A percentile compares a stretch with the other conserved stretches of the same genome.
Evolutionary conservation across 2,329 filamentous ascomycete species (phyloP).

Genomic region (Beauveria brongniartii): DNA sequence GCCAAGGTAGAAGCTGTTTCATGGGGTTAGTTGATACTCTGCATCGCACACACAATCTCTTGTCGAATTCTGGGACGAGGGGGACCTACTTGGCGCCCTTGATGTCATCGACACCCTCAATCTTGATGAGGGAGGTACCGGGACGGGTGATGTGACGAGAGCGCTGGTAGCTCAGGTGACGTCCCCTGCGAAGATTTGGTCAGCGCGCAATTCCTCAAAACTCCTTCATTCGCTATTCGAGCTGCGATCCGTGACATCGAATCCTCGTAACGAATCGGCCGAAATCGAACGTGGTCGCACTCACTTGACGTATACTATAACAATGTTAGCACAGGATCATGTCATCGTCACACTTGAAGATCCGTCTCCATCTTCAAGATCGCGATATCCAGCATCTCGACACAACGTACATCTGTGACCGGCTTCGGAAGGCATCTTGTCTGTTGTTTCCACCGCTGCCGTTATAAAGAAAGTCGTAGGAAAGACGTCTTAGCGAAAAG

Average conservation of each 20-base stretch:
- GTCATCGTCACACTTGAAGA: conserved; percentile 2
- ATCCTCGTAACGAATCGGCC: conserved; percentile 18
- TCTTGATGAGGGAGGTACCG: conserved; percentile 91
- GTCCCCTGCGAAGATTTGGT: conserved; percentile 56
- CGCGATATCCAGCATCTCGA: neutral
- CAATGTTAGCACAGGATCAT: conserved; percentile 30
- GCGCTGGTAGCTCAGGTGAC: conserved; percentile 96
- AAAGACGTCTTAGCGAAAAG: conserved; percentile 38
- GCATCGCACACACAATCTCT: neutral
- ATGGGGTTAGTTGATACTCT: conserved; percentile 17
- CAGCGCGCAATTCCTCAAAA: conserved; percentile 7
- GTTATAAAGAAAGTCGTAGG: conserved; percentile 27
- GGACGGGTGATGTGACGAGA: conserved; percentile 87
- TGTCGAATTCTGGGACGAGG: neutral
- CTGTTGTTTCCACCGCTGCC: conserved; percentile 38
- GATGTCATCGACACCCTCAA: conserved; percentile 92
- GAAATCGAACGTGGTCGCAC: conserved; percentile 30
- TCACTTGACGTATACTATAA: conserved; percentile 81
- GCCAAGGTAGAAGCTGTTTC: conserved; percentile 79
- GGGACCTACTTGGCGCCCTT: conserved; percentile 71
- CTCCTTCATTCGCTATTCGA: neutral
- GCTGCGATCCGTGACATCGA: neutral
- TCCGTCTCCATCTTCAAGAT: neutral
- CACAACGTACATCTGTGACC: conserved; percentile 75
- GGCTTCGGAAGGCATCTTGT: conserved; percentile 82